These are phyloP conservation scores for Magnusiomyces ingens DNA, from an alignment of 1,139 yeast species.

Conservation along the genomic window DNA sequence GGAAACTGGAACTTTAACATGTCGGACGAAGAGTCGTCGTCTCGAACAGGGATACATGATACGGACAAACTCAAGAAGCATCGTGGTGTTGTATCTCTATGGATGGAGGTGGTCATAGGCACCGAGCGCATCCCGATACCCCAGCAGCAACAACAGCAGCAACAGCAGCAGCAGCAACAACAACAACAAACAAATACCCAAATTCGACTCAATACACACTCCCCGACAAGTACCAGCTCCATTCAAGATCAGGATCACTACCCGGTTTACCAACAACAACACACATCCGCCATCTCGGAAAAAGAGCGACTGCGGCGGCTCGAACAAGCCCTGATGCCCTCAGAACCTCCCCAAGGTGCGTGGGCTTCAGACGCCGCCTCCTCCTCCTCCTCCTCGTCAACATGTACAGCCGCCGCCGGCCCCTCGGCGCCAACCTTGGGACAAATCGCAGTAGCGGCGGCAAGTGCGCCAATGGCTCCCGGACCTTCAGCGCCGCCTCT, in stretches of 20 bases:
- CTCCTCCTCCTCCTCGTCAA: neutral
- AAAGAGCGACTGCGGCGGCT: constrained; percentile 47
- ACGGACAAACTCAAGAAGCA: constrained; percentile 70
- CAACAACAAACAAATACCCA: constrained; percentile 5
- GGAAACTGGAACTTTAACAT: constrained; percentile 41
- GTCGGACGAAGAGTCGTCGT: constrained; percentile 27
- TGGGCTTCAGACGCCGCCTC: neutral
- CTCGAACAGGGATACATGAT: constrained; percentile 47
- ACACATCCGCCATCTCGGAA: constrained; percentile 30
- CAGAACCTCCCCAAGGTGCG: constrained; percentile 37
- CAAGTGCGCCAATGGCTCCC: neutral
- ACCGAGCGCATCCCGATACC: constrained; percentile 43
- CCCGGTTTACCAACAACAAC: constrained; percentile 1
- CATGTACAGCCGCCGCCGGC: neutral
- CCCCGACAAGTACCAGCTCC: no score
- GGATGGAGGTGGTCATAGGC: constrained; percentile 74
- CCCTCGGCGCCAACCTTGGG: neutral
- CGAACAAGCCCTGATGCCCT: constrained; percentile 55
- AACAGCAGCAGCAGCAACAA: constrained; percentile 15
- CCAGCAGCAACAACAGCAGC: constrained; percentile 24
- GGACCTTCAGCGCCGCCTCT: neutral
- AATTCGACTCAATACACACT: neutral
- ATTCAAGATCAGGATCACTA: constrained; percentile 5
- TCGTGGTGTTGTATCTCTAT: constrained; percentile 69
- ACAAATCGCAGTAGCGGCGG: neutral